Base-by-base conservation (phyloP, 306 rosid species). In the Leucaena leucocephala region DNA sequence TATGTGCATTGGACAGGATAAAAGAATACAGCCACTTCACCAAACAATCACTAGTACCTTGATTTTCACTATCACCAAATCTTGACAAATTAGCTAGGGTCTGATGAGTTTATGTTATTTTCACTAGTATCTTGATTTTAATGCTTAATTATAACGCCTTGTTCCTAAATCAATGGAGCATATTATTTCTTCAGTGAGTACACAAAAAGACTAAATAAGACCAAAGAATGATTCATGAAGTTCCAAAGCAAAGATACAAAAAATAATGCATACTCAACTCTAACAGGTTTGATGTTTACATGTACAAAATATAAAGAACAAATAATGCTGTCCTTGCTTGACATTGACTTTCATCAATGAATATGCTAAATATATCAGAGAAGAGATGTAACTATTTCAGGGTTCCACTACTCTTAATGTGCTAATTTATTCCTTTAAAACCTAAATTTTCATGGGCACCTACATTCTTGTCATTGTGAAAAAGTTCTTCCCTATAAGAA, bases 191-290 rank as follows among this genome's bases (percentile, higher is more conserved):
- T 65, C 48, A 11, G 39, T 39, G 38, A 35, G 19, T 45, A 65
- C 7, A 4, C 35, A 68, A 44, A 54, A 19, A 72, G 71, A 77
- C 54, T 33, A 68, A 67, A 76, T 36, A 71, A 42, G 55, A 76
- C 52, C 72, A 52, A n/a, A 46, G 12, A 55, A 71, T 2, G 15
- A 45, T 59, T 75, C 40, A 55, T 34, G 16, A 54, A 76, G 64
- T 54, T 43, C 45, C 49, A 59, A 55, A 61, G 68, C 43, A 79
- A 79, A 75, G 15, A 75, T 35, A 38, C 13, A 52, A 44, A 71
- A 71, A 63, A 2, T 38, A 63, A 64, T 19, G 44, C 49, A 38
- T 58, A 45, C 13, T 58, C 40, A 61, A 11, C 43, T 22, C 22
- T 40, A 33, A 35, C 22, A 62, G 39, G 48, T 43, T 61, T 39